phyloP scores from a whole-genome alignment of 345 rosid genomes.

The Eucalyptus decipiens region DNA sequence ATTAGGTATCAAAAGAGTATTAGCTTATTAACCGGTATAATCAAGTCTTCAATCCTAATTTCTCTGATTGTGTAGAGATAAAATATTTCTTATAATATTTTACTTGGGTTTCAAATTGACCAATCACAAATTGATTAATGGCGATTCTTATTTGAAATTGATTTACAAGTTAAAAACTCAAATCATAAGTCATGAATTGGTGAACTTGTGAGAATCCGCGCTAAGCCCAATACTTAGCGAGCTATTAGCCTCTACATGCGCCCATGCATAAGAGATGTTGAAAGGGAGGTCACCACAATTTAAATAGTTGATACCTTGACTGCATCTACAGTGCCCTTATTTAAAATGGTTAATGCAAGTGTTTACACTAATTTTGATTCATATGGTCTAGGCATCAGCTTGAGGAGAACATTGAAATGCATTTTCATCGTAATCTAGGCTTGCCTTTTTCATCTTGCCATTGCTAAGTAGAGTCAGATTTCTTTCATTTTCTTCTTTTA shows the following conservation, averaged over 20 bases:
- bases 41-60: accelerated
- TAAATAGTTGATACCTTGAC: neutral
- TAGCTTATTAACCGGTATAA: accelerated
- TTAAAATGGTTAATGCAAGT: neutral
- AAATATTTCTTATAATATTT: too few species aligned
- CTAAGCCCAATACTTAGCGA: too few species aligned
- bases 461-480: neutral
- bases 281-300: too few species aligned
- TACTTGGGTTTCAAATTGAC: accelerated
- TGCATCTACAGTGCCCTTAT: neutral
- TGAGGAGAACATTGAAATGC: neutral
- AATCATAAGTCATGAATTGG: accelerated
- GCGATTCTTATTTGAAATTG: accelerated
- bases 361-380: neutral
- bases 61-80: accelerated
- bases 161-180: too few species aligned
- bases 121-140: accelerated
- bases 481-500: neutral
- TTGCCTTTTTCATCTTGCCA: neutral
- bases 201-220: accelerated
- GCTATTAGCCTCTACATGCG: accelerated
- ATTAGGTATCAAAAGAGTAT: too few species aligned
- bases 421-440: neutral
- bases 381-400: neutral
- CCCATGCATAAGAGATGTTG: accelerated